Base-by-base conservation (phyloP, 176 grass and related monocot genomes). In the Rhynchospora tenuis region DNA sequence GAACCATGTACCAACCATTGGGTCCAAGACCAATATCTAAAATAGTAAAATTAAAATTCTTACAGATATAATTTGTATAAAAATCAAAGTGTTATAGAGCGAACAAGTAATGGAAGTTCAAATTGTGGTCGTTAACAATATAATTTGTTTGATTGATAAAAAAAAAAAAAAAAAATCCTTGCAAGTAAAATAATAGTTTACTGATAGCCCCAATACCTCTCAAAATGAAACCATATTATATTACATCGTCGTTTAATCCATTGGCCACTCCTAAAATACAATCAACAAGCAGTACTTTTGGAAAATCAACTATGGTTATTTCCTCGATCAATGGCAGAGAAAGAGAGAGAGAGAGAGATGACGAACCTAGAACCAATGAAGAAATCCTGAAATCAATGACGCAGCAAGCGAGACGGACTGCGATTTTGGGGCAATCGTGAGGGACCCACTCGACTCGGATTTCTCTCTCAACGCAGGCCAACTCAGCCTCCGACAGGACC, bases 401-500 rank as follows among this genome's bases (percentile, higher is more conserved):
- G 43, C 3, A 73, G 46, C 14, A 38, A 14, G 28, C 28, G 64
- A 67, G 63, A 33, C 31, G 31, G 31, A n/a, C n/a, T n/a, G 66
- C 8, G 81, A 47, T 7, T 14, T 70, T 50, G 81, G 54, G 20
- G 55, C 11, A 10, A 48, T 27, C 47, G 86, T 27, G 33, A 74
- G 16, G 0, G 73, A 14, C 26, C 31, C 60, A 10, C 22, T 16
- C 17, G 76, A 9, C 6, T 11, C 83, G 55, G 66, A 72, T 62
- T 28, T 75, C n/a, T 60, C 69, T 66, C 84, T 79, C 17, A 85
- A 47, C 19, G 86, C 14, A 16, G 93, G 76, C 88, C 86, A 87
- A 50, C 84, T 85, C 1, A 86, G 79, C 69, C 91, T 86, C 46
- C 84, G 76, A 66, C 93, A 89, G 7, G 89, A 91, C 68, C 92